Base-by-base conservation (phyloP, 2,329 filamentous ascomycete genomes). In the Huntiella savannae region DNA sequence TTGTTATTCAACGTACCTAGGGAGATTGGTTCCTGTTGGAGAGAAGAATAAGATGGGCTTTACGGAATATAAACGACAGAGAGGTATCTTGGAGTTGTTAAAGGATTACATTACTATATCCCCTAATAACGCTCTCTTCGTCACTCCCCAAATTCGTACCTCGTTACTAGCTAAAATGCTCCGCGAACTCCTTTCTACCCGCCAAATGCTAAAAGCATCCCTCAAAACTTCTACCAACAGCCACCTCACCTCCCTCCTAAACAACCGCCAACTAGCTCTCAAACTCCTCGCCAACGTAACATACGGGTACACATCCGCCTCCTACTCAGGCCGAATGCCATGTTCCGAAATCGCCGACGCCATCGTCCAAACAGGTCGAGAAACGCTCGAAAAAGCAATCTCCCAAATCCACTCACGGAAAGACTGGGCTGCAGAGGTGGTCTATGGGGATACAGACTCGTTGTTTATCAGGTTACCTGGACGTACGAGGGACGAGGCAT, bases 221-320 rank as follows among this genome's bases (percentile, higher is more conserved):
- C 95, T 98, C 88, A 47, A 47, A 17, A n/a, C 19, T 7, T 13
- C 40, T 6, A 13, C 3, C 7, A 47, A 50, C 36, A 43, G 33
- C 19, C 28, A 40, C 12, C 28, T 50, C 2, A 94, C 94, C 59
- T 69, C 77, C 50, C 85, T 94, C 61, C 68, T 96, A 13, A 92
- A 98, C 63, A 94, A 95, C 59, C 71, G 91, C 56, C 91, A 98
- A 55, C 68, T 98, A 3, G 91, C 91, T 0, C 70, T 98, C 19
- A 98, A 98, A 58, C 69, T 98, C 5, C 83, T 98, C 35, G 91
- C 91, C n/a, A 98, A 98, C 55, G 91, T 98, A 53, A 98, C 91
- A 0, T 98, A 98, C 56, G 91, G 91, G 8, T 98, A 98, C 62
- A 91, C 91, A 0, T 96, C 91, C 2, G 91, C 91, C 0, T 92